Evolutionary conservation across 2,329 filamentous ascomycete species (phyloP).

Genomic region (Harringtonia lauricola): DNA sequence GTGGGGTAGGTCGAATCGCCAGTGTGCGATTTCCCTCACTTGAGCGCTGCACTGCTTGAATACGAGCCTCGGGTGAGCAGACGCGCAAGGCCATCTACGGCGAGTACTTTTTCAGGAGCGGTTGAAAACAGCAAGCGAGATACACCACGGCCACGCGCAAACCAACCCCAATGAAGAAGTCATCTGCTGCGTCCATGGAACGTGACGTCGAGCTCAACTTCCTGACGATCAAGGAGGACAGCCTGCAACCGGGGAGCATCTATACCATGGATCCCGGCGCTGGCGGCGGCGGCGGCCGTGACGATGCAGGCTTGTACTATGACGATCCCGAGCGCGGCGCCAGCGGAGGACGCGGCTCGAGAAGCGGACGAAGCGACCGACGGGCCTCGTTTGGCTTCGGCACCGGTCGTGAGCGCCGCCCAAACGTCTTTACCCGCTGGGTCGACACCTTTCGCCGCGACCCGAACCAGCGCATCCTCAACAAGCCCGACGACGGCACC

Average conservation of each 20-base stretch:
- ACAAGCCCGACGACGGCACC: not conserved
- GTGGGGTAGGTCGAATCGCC: too few relatives aligned
- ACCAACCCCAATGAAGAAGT: slow-evolving; percentile 2
- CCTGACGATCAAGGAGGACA: slow-evolving; percentile 14
- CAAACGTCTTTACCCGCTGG: slow-evolving; percentile 23
- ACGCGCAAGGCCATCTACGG: too few relatives aligned
- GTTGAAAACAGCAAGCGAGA: not conserved
- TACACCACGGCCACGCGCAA: not conserved
- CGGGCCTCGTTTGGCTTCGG: slow-evolving; percentile 11
- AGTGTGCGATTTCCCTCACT: too few relatives aligned
- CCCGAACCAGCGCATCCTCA: slow-evolving; percentile 31
- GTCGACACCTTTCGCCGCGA: slow-evolving; percentile 55
- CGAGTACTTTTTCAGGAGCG: too few relatives aligned
- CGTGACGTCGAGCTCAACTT: slow-evolving; percentile 14
- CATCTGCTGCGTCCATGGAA: slow-evolving; percentile 8
- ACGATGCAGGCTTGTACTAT: slow-evolving; percentile 5
- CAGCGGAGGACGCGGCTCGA: not conserved
- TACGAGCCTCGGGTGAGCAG: too few relatives aligned
- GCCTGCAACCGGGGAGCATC: slow-evolving; percentile 8
- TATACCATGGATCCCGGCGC: slow-evolving; percentile 8
- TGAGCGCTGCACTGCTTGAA: too few relatives aligned
- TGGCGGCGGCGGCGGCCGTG: not conserved
- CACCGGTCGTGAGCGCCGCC: slow-evolving; percentile 2
- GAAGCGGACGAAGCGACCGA: not conserved
- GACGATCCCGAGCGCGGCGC: slow-evolving; percentile 9